These are phyloP conservation scores for Populus nigra DNA, from an alignment of 345 rosid species.

Conservation along the genomic window DNA sequence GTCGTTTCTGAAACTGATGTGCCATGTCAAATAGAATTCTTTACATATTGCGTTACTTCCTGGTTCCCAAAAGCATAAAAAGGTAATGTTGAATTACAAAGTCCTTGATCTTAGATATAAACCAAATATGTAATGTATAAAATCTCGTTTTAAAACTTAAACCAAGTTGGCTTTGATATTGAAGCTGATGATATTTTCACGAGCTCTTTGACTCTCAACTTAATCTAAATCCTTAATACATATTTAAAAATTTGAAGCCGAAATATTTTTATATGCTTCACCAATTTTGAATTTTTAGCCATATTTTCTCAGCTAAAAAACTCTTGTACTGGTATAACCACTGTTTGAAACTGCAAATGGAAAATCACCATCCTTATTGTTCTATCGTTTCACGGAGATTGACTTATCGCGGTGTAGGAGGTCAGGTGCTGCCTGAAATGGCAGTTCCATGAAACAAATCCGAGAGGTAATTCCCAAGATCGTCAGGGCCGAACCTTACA, in stretches of 20 bases:
- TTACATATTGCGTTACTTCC: background rate
- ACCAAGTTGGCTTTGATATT: background rate
- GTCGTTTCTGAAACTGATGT: too few relatives aligned
- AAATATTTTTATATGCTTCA: background rate
- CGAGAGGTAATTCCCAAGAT: conserved; percentile 61
- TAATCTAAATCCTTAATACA: background rate
- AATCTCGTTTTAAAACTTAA: background rate
- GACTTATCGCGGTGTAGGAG: conserved; percentile 7
- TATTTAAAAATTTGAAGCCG: background rate
- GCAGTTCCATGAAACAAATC: conserved; percentile 61
- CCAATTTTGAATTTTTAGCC: background rate
- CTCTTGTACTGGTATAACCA: background rate
- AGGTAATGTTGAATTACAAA: background rate
- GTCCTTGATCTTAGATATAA: background rate
- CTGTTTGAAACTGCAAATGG: background rate
- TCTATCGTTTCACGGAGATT: background rate
- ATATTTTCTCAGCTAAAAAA: background rate
- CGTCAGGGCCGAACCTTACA: conserved; percentile 55
- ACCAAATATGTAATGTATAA: background rate
- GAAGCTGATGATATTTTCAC: background rate
- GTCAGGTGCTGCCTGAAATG: conserved; percentile 28
- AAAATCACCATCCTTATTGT: background rate
- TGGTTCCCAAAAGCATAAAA: too few relatives aligned
- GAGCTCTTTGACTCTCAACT: background rate
- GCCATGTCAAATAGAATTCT: background rate